phyloP scores from a whole-genome alignment of 2,329 filamentous ascomycete species.

The Alternaria panax region DNA sequence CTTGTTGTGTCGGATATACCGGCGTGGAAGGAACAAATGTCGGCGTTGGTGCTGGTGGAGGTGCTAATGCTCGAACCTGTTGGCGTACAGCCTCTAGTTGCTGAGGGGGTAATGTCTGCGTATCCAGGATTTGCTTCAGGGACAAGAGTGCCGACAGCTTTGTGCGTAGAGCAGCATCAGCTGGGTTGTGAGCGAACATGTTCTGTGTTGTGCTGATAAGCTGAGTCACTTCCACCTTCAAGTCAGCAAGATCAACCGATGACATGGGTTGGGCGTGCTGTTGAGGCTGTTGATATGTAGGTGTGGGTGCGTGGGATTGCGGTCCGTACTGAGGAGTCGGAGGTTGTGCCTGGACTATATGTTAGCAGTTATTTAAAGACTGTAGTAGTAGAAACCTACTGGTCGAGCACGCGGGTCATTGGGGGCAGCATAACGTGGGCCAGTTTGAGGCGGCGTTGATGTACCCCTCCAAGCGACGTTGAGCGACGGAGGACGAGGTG shows the following conservation, averaged over 20 bases:
- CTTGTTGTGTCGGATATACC: slow-evolving; percentile 39
- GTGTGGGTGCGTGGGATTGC: slow-evolving; percentile 29
- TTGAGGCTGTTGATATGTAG: slow-evolving; percentile 46
- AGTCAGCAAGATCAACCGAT: slow-evolving; percentile 60
- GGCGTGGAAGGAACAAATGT: slow-evolving; percentile 44
- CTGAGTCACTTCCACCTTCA: slow-evolving; percentile 83
- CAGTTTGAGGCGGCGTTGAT: slow-evolving; percentile 70
- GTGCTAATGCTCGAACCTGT: slow-evolving; percentile 79
- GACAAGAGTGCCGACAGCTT: slow-evolving; percentile 86
- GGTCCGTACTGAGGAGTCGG: slow-evolving; percentile 38
- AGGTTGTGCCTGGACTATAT: slow-evolving; percentile 24
- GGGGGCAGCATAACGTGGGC: slow-evolving; percentile 42
- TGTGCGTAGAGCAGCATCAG: slow-evolving; percentile 77
- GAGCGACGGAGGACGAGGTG: slow-evolving; percentile 48
- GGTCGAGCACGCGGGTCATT: slow-evolving; percentile 48
- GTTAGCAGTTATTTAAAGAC: slow-evolving; percentile 9
- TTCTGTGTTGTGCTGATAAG: slow-evolving; percentile 76
- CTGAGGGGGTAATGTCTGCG: slow-evolving; percentile 77
- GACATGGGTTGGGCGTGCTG: slow-evolving; percentile 35
- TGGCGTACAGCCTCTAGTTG: slow-evolving; percentile 85
- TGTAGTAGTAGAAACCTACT: slow-evolving; percentile 27
- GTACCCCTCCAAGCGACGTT: slow-evolving; percentile 73
- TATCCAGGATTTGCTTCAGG: slow-evolving; percentile 80
- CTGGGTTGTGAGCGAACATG: slow-evolving; percentile 77
- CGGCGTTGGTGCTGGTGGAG: slow-evolving; percentile 61